Conservation (phyloP, 176 grass and related monocot species). For the Calamus simplicifolius region DNA sequence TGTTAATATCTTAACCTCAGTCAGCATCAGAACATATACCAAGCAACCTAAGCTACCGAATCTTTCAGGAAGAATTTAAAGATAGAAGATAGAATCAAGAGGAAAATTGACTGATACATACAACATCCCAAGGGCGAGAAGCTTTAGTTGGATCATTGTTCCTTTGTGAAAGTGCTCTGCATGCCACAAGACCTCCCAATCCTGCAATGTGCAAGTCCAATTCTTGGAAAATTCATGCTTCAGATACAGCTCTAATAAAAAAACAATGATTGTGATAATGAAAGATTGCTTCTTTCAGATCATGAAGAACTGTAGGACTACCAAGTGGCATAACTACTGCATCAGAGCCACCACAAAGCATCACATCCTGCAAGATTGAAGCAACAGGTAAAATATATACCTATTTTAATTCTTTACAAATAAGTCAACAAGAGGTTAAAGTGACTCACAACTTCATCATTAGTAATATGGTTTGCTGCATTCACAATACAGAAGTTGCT, state of each 20-base stretch:
- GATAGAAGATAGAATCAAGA: conserved; percentile 1
- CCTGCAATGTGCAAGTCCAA: conserved; percentile 28
- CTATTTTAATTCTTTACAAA: background rate
- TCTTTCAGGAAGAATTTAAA: background rate
- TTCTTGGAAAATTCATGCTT: background rate
- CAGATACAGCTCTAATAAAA: conserved; percentile 9
- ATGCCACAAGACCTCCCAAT: conserved; percentile 96
- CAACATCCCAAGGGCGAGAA: conserved; percentile 93
- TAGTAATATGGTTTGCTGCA: conserved; percentile 94
- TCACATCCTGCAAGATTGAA: conserved; percentile 62
- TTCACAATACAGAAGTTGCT: conserved; percentile 99
- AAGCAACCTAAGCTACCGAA: background rate
- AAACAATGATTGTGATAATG: background rate
- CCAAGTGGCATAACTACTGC: conserved; percentile 88
- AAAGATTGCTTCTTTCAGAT: too few relatives aligned
- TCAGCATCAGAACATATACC: too few relatives aligned
- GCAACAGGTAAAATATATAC: conserved; percentile 14
- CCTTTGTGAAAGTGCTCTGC: conserved; percentile 94
- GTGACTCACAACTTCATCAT: conserved; percentile 75
- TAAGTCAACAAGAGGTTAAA: conserved; percentile 4
- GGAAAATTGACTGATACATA: conserved; percentile 23
- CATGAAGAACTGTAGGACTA: conserved; percentile 2
- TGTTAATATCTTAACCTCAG: too few relatives aligned
- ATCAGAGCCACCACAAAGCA: conserved; percentile 99
- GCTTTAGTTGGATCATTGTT: conserved; percentile 92